Evolutionary conservation across 1,284 basidiomycete genomes (phyloP).

Genomic region (Mycosarcoma mackinlayi): DNA sequence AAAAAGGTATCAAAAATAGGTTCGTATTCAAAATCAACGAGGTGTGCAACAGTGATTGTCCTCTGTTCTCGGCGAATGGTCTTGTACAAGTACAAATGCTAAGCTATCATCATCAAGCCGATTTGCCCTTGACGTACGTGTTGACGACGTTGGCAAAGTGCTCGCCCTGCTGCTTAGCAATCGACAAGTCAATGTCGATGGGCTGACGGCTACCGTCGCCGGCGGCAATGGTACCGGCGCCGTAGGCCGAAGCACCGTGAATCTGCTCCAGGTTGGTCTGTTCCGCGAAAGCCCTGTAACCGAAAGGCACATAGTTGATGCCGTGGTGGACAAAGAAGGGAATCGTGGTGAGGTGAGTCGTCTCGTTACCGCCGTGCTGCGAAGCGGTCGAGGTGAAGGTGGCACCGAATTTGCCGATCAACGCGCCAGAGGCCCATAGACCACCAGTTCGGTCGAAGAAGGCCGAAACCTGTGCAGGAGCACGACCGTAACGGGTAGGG

Average conservation of each 20-base stretch:
- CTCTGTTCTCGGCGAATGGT: too few relatives aligned
- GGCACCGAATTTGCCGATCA: slow-evolving; percentile 82
- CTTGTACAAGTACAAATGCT: slow-evolving; percentile 1
- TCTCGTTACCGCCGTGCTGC: slow-evolving; percentile 69
- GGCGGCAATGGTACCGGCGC: slow-evolving; percentile 53
- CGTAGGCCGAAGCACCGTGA: slow-evolving; percentile 46
- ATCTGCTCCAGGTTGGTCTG: slow-evolving; percentile 43
- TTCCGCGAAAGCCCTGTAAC: slow-evolving; percentile 30
- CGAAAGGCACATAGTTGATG: slow-evolving; percentile 51
- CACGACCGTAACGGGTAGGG: slow-evolving; percentile 69
- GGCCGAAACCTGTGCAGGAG: slow-evolving; percentile 71
- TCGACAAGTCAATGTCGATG: slow-evolving; percentile 33
- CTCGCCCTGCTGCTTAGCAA: slow-evolving; percentile 51
- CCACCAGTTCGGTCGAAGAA: slow-evolving; percentile 80
- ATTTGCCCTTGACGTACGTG: slow-evolving; percentile 53
- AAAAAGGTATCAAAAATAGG: too few relatives aligned
- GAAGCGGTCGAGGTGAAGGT: slow-evolving; percentile 75
- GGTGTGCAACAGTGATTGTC: too few relatives aligned
- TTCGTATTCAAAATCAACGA: background rate
- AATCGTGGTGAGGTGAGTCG: slow-evolving; percentile 57
- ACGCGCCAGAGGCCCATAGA: slow-evolving; percentile 77
- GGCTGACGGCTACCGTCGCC: slow-evolving; percentile 53
- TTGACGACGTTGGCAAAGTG: slow-evolving; percentile 51
- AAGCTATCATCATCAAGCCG: slow-evolving; percentile 8
- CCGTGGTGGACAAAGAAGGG: slow-evolving; percentile 61